Evolutionary conservation across 2,329 filamentous ascomycete species (phyloP).

Genomic region (Colletotrichum sp.): DNA sequence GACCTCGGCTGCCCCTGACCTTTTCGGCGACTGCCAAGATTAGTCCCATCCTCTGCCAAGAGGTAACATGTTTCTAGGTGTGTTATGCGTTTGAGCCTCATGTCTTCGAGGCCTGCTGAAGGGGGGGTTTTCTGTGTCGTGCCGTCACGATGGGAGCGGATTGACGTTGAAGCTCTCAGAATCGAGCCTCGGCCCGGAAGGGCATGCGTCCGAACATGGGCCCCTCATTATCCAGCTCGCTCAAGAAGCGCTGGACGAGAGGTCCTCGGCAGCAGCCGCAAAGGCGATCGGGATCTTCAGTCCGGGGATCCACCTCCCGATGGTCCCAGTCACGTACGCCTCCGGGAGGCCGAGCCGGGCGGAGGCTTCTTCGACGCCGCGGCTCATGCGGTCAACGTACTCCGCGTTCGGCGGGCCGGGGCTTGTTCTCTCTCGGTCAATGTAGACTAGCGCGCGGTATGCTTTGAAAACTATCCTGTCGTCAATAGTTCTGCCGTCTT

Average conservation of each 20-base stretch:
- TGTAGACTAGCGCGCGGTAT: slow-evolving; percentile 61
- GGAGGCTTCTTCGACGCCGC: slow-evolving; percentile 64
- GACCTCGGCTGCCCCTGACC: neutral
- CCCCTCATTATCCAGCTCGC: neutral
- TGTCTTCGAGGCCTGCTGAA: neutral
- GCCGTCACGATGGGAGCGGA: neutral
- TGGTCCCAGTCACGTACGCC: slow-evolving; percentile 57
- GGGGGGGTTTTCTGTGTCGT: neutral
- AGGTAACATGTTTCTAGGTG: neutral
- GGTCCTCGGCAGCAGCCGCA: neutral
- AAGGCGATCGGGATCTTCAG: neutral
- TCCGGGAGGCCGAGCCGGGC: slow-evolving; percentile 56
- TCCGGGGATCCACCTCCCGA: slow-evolving; percentile 49
- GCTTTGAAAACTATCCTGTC: neutral
- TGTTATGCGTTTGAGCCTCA: neutral
- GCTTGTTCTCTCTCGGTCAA: slow-evolving; percentile 50
- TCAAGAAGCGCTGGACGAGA: neutral
- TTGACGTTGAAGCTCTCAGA: neutral
- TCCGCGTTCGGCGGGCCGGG: slow-evolving; percentile 54
- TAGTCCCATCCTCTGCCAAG: neutral
- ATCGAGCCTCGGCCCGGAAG: neutral
- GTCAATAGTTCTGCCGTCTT: neutral
- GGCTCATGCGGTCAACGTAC: slow-evolving; percentile 69
- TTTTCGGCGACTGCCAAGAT: neutral
- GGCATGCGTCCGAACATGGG: neutral